Conservation (phyloP, 495 filamentous ascomycete genomes). For the Rostrohypoxylon terebratum region DNA sequence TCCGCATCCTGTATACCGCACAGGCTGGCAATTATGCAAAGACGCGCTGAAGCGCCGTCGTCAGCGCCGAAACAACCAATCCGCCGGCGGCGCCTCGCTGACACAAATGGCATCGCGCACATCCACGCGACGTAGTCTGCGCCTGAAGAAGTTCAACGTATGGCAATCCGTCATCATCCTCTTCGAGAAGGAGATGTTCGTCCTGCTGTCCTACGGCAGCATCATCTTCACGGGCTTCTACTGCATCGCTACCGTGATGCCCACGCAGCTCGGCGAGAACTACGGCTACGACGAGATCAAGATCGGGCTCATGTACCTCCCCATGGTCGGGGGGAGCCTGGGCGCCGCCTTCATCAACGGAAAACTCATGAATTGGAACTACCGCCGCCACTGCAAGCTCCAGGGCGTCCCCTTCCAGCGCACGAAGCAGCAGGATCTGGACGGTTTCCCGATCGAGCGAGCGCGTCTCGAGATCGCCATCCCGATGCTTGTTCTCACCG, state of each 20-base stretch:
- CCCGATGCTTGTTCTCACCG: conserved; percentile 58
- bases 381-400: conserved; percentile 56
- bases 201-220: conserved; percentile 67
- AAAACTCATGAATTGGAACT: conserved; percentile 66
- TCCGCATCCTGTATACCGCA: conserved; percentile 55
- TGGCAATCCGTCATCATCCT: conserved; percentile 69
- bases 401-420: conserved; percentile 60
- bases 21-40: conserved; percentile 52
- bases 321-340: conserved; percentile 70
- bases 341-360: conserved; percentile 70
- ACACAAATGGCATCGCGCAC: conserved; percentile 33
- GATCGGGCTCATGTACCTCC: conserved; percentile 69
- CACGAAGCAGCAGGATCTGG: conserved; percentile 61
- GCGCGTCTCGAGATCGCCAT: conserved; percentile 70
- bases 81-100: conserved; percentile 1
- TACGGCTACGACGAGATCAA: conserved; percentile 71
- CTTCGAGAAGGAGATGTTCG: conserved; percentile 68
- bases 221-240: conserved; percentile 72
- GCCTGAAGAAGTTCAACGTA: conserved; percentile 66
- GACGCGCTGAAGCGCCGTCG: conserved; percentile 33
- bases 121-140: conserved; percentile 49
- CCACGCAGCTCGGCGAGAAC: conserved; percentile 60
- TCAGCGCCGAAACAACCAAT: background rate
- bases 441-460: conserved; percentile 71
- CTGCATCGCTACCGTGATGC: conserved; percentile 64